phyloP scores from a whole-genome alignment of 2,329 filamentous ascomycete species.

The Amesomyces nigricolor region DNA sequence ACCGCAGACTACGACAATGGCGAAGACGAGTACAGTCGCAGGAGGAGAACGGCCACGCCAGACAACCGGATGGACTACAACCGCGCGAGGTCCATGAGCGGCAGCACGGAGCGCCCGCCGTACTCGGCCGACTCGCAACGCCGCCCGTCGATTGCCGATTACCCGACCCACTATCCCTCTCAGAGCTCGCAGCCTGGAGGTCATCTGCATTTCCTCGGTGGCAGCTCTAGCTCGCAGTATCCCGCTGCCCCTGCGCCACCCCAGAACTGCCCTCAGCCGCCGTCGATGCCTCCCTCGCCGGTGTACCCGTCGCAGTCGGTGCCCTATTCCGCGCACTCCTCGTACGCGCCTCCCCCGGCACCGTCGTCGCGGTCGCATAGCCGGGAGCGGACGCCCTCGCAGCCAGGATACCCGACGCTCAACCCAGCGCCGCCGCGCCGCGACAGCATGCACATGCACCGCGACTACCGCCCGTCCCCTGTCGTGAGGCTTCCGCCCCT shows the following conservation, averaged over 20 bases:
- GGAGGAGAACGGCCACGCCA: slow-evolving; percentile 32
- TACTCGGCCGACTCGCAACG: slow-evolving; percentile 30
- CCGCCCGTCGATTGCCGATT: slow-evolving; percentile 32
- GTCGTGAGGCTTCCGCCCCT: slow-evolving; percentile 19
- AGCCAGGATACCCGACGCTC: slow-evolving; percentile 26
- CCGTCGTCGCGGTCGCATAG: slow-evolving; percentile 24
- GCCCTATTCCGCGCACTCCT: slow-evolving; percentile 20
- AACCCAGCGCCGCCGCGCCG: slow-evolving; percentile 27
- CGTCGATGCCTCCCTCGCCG: slow-evolving; percentile 32
- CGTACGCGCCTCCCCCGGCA: slow-evolving; percentile 24
- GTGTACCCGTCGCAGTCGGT: slow-evolving; percentile 26
- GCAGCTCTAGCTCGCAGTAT: slow-evolving; percentile 24
- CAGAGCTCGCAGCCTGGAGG: slow-evolving; percentile 23
- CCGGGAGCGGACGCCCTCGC: slow-evolving; percentile 29
- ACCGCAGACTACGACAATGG: slow-evolving; percentile 26
- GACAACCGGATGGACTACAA: slow-evolving; percentile 28
- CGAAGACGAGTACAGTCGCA: slow-evolving; percentile 31
- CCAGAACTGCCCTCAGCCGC: slow-evolving; percentile 25
- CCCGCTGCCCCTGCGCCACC: slow-evolving; percentile 24
- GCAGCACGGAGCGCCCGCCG: slow-evolving; percentile 30
- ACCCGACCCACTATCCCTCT: slow-evolving; percentile 28
- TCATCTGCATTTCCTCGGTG: slow-evolving; percentile 28
- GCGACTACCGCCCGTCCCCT: slow-evolving; percentile 15
- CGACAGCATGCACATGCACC: slow-evolving; percentile 17
- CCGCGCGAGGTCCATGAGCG: slow-evolving; percentile 32